Conservation (phyloP, 225 moss, liverwort and hornwort species). For the Anthoceros angustus region DNA sequence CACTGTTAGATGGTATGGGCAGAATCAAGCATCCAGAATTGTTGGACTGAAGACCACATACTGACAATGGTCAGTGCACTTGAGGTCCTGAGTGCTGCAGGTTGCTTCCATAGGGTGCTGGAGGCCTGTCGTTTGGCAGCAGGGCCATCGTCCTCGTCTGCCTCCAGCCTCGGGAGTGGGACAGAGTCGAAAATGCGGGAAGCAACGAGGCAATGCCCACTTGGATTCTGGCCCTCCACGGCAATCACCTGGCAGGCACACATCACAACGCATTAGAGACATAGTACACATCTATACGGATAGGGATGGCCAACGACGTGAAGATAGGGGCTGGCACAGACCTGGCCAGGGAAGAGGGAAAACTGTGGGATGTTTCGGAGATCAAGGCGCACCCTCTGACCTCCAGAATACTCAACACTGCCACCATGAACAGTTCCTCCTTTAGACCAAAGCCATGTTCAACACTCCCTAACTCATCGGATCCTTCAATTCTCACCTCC, state of each 20-base stretch:
- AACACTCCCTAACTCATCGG: background rate
- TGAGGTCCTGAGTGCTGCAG: slow-evolving; percentile 6
- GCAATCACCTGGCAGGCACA: slow-evolving; percentile 36
- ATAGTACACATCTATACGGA: background rate
- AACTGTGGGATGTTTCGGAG: slow-evolving; percentile 48
- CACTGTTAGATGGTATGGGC: slow-evolving; percentile 16
- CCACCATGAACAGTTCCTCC: slow-evolving; percentile 6
- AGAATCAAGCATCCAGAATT: background rate
- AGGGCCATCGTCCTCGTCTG: slow-evolving; percentile 30
- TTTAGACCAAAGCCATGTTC: slow-evolving; percentile 2
- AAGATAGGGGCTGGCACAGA: slow-evolving; percentile 9
- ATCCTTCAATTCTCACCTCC: slow-evolving; percentile 31
- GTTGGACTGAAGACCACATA: background rate
- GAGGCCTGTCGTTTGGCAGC: slow-evolving; percentile 39
- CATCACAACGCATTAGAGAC: background rate
- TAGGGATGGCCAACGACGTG: background rate
- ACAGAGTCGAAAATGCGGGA: slow-evolving; percentile 44
- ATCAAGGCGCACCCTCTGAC: slow-evolving; percentile 73
- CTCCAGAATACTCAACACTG: slow-evolving; percentile 63
- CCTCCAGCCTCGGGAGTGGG: slow-evolving; percentile 17
- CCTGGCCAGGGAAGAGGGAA: slow-evolving; percentile 93
- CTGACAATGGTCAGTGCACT: slow-evolving; percentile 1
- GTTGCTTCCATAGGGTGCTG: background rate
- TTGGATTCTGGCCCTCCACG: slow-evolving; percentile 75
- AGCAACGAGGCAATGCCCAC: slow-evolving; percentile 67